Evolutionary conservation across 2,329 filamentous ascomycete genomes (phyloP).

Genomic region (Ploettnerulaceae sp.): DNA sequence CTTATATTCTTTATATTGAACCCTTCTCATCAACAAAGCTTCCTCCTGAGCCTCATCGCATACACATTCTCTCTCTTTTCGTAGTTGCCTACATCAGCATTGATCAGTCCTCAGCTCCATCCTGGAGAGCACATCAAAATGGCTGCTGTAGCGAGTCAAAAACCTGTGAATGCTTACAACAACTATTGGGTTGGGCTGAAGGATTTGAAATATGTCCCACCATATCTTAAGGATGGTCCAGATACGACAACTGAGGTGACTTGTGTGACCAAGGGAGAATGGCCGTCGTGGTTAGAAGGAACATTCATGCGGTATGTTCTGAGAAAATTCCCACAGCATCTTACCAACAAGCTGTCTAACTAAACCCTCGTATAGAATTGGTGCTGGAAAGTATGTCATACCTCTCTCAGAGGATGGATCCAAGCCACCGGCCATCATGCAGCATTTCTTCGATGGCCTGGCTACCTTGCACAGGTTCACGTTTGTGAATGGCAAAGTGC

Average conservation of each 20-base stretch:
- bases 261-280: neutral
- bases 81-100: too few species aligned
- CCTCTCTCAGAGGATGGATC: constrained; percentile 9
- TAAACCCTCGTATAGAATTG: neutral
- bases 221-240: constrained; percentile 3
- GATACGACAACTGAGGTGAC: neutral
- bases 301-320: constrained; percentile 8
- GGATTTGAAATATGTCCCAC: constrained; percentile 7
- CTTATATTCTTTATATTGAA: too few species aligned
- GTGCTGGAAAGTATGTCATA: constrained; percentile 3
- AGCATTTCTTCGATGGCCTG: constrained; percentile 9
- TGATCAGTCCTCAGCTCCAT: too few species aligned
- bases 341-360: neutral
- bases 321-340: neutral
- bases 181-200: neutral
- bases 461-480: constrained; percentile 4
- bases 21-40: too few species aligned
- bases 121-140: too few species aligned
- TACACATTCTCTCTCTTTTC: too few species aligned
- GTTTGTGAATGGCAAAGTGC: constrained; percentile 5
- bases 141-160: too few species aligned
- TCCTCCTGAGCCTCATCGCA: too few species aligned
- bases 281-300: constrained; percentile 4
- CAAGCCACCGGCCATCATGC: constrained; percentile 4
- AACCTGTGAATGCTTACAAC: constrained; percentile 2